Evolutionary conservation across 495 filamentous ascomycete genomes (phyloP).

Genomic region (Pseudoneurospora amorphoporcata): DNA sequence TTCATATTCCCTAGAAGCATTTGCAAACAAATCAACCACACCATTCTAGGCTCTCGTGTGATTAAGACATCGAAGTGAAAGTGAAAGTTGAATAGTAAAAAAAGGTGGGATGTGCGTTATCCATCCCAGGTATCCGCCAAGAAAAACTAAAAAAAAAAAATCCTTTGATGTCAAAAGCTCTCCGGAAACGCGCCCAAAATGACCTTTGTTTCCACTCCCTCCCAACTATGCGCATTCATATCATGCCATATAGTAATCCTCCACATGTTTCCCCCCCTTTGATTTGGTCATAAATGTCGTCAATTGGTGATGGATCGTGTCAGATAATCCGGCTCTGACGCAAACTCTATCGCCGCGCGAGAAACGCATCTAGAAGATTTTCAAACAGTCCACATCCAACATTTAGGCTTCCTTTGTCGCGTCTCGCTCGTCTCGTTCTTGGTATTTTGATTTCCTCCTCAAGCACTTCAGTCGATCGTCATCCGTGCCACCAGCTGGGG

Average conservation of each 20-base stretch:
- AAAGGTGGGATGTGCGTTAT: background rate
- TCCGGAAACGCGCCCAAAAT: background rate
- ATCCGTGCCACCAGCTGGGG: constrained; percentile 60
- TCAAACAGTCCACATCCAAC: background rate
- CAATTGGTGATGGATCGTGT: background rate
- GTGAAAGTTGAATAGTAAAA: background rate
- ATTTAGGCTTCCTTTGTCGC: background rate
- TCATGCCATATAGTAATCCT: constrained; percentile 2
- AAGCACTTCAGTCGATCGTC: constrained; percentile 66
- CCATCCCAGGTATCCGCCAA: background rate
- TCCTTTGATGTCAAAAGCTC: background rate
- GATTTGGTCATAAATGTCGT: background rate
- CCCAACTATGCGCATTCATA: background rate
- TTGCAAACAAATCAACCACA: background rate
- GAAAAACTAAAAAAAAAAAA: background rate
- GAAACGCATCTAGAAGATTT: background rate
- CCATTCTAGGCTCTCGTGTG: background rate
- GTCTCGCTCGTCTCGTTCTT: background rate
- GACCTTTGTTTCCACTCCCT: background rate
- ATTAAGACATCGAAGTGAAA: background rate
- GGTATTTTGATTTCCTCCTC: background rate
- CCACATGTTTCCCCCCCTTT: background rate
- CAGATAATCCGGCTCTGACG: background rate
- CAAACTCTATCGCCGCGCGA: background rate
- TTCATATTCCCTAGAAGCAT: background rate